Evolutionary conservation across 1,139 yeast genomes (phyloP).

Genomic region (Spathaspora sp.): DNA sequence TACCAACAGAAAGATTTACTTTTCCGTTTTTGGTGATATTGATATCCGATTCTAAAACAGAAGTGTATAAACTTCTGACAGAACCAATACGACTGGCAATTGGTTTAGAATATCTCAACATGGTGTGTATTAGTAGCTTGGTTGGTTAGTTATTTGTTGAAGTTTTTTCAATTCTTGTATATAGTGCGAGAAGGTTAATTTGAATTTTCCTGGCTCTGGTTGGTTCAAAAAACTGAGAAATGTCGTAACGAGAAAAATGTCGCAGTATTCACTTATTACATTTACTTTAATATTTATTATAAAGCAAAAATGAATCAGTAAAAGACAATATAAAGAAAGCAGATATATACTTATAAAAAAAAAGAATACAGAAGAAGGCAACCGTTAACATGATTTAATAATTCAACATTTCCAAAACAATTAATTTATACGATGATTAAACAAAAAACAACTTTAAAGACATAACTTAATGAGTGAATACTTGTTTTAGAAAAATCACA

Average conservation of each 20-base stretch:
- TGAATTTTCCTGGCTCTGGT: constrained; percentile 6
- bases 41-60: constrained; percentile 56
- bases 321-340: not conserved
- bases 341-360: not conserved
- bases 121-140: constrained; percentile 8
- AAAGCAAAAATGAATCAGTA: not conserved
- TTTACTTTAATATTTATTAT: not conserved
- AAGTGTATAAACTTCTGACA: constrained; percentile 38
- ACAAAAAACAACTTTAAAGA: not conserved
- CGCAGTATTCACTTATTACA: not conserved
- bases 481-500: constrained; percentile 37
- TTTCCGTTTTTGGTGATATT: constrained; percentile 78
- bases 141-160: not conserved
- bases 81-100: constrained; percentile 19
- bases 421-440: not conserved
- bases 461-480: not conserved
- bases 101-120: constrained; percentile 30
- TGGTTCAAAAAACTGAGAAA: not conserved
- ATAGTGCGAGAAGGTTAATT: not conserved
- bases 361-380: not conserved
- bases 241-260: no score
- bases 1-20: constrained; percentile 65
- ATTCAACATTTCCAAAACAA: constrained; percentile 3
- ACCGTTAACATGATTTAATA: constrained; percentile 3
- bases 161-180: not conserved